These are phyloP conservation scores for Phytophthora parvispora DNA, from an alignment of 352 stramenopile species.

Conservation along the genomic window DNA sequence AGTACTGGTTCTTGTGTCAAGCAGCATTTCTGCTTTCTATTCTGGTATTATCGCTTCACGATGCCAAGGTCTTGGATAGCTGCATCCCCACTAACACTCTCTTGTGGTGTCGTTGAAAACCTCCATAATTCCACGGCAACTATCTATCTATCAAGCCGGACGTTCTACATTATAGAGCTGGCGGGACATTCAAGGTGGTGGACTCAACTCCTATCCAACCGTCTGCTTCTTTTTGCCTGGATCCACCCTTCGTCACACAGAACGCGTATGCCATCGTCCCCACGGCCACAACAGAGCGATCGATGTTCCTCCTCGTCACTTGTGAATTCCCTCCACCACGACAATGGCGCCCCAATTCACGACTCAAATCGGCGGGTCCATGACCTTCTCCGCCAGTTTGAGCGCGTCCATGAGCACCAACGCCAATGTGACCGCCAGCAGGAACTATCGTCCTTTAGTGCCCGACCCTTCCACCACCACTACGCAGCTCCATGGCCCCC, in stretches of 20 bases:
- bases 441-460: conserved; percentile 19
- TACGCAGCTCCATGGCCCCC: conserved; percentile 6
- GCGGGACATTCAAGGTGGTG: background rate
- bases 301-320: conserved; percentile 6
- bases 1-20: too few relatives aligned
- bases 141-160: background rate
- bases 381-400: conserved; percentile 39
- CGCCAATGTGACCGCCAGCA: conserved; percentile 20
- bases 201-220: background rate
- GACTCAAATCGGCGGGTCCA: conserved; percentile 27
- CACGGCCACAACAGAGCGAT: background rate
- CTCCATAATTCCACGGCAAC: too few relatives aligned
- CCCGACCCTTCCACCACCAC: background rate
- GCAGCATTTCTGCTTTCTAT: too few relatives aligned
- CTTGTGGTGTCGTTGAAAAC: too few relatives aligned
- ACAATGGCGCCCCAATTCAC: conserved; percentile 31
- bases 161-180: background rate
- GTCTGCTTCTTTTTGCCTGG: background rate
- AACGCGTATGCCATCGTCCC: background rate
- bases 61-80: background rate
- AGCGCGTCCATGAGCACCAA: conserved; percentile 18
- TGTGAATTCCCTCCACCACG: background rate
- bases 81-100: too few relatives aligned
- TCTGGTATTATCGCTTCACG: too few relatives aligned
- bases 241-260: background rate